Base-by-base conservation (phyloP, 305 asterid genomes). In the Solanum hybrid region DNA sequence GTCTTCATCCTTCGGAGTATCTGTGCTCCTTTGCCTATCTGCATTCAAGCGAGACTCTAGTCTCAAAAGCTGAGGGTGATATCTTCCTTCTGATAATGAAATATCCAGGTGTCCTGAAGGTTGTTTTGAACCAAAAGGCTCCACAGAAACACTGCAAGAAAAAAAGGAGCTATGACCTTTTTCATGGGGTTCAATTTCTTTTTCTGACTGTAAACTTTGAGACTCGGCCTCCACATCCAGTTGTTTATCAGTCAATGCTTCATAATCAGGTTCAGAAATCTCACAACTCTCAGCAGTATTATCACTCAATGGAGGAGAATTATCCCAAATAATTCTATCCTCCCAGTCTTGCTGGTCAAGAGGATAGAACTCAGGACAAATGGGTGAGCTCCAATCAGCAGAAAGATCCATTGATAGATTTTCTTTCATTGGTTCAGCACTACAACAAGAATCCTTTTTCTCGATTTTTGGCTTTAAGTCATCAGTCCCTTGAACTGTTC, bases 271-370 rank as follows among this genome's bases (percentile, higher is more conserved):
- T 86, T 95, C 99, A 93, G 99, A 95, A 90, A 96, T 93, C 91
- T 98, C 99, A 87, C 93, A 93, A 91, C 98, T 94, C 93, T 97
- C 99, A 24, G 93, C 94, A 91, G 92, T 88, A 91, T 90, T 92
- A 83, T 90, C 94, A 92, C 92, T 90, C 74, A 90, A 88, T 46
- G 93, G 90, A 46, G 99, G 98, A 86, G 99, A 95, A 92, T 93
- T 93, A 89, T 94, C 93, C 99, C 99, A 97, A 91, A 96, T 93
- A 92, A 98, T 97, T 91, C 90, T 93, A 91, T 97, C 98, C 93
- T 98, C 99, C 99, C 99, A 98, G 91, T 98, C 97, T 92, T 95
- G 94, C 93, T 98, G 99, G 90, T 96, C 99, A 92, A 98, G 95
- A 88, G 98, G 97, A 91, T 93, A 94, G 88, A 95, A 94, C 73